Percentiles rank a stretch among this genome's conserved stretches.
Conservation (phyloP, 805 yeast genomes). For the Hanseniaspora valbyensis region DNA sequence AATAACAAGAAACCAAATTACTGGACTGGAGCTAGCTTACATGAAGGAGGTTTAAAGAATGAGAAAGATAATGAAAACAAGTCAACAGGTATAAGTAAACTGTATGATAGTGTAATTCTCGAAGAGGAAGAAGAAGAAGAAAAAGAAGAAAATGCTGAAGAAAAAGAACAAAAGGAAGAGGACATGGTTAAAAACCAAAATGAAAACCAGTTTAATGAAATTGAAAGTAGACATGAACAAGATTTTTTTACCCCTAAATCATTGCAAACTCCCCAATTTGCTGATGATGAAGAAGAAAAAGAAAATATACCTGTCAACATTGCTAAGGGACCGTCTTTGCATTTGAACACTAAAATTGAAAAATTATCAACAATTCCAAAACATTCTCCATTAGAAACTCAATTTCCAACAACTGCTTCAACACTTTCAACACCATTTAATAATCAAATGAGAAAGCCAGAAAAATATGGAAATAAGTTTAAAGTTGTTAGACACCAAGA, state of each 20-base stretch:
- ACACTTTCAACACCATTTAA: not conserved
- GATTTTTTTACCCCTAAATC: no score
- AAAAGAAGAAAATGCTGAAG: not conserved
- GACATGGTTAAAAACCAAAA: not conserved
- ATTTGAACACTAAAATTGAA: conserved; percentile 2
- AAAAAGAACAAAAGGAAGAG: not conserved
- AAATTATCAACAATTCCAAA: conserved; percentile 7
- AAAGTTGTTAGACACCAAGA: conserved; percentile 9
- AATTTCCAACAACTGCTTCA: not conserved
- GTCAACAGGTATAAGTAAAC: not conserved
- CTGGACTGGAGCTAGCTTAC: conserved; percentile 2
- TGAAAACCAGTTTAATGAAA: not conserved
- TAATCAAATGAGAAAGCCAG: not conserved
- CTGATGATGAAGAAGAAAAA: not conserved
- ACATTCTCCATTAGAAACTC: conserved; percentile 13
- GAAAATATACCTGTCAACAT: no score
- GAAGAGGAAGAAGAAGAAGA: conserved; percentile 6
- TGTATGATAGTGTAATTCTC: not conserved
- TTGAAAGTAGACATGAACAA: not conserved
- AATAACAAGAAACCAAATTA: conserved; percentile 4
- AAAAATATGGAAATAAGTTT: conserved; percentile 10
- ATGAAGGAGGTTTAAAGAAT: not conserved
- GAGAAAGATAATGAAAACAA: not conserved
- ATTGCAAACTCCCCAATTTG: no score
- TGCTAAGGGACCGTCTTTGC: not conserved